phyloP scores from a whole-genome alignment of 148 eudicot species.

The Oxyria digyna region DNA sequence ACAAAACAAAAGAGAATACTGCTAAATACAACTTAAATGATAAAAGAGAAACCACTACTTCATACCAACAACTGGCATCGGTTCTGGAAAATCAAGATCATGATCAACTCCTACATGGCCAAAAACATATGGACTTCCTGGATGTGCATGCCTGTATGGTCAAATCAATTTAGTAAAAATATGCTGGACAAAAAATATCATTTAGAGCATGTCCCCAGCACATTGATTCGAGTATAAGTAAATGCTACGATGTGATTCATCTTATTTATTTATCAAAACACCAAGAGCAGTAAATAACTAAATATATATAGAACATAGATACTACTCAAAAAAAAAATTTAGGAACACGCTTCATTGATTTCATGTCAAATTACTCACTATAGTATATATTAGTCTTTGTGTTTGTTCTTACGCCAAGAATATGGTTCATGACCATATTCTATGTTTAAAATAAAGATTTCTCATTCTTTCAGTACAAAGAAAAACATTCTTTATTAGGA shows the following conservation, averaged over 20 bases:
- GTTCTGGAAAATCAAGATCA: slow-evolving; percentile 96
- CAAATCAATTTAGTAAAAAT: slow-evolving; percentile 7
- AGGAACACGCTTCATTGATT: neutral
- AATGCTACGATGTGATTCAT: neutral
- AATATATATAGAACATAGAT: no score
- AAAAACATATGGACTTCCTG: slow-evolving; percentile 93
- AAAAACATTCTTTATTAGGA: neutral
- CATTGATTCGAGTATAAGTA: neutral
- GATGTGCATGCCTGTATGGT: slow-evolving; percentile 86
- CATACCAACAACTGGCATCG: slow-evolving; percentile 98
- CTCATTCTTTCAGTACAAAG: neutral
- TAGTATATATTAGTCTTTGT: neutral
- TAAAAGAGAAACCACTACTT: neutral
- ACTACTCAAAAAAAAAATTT: neutral
- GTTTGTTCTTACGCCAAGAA: neutral
- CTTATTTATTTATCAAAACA: neutral
- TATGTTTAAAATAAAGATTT: neutral
- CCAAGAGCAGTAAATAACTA: no score
- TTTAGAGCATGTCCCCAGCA: neutral
- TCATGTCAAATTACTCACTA: neutral
- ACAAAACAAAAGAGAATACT: neutral
- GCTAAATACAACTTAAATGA: neutral
- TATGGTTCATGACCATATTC: neutral
- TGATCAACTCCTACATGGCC: slow-evolving; percentile 87
- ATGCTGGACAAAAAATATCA: neutral